These are phyloP conservation scores for Diplodia scrobiculata DNA, from an alignment of 2,329 filamentous ascomycete genomes.

Conservation along the genomic window DNA sequence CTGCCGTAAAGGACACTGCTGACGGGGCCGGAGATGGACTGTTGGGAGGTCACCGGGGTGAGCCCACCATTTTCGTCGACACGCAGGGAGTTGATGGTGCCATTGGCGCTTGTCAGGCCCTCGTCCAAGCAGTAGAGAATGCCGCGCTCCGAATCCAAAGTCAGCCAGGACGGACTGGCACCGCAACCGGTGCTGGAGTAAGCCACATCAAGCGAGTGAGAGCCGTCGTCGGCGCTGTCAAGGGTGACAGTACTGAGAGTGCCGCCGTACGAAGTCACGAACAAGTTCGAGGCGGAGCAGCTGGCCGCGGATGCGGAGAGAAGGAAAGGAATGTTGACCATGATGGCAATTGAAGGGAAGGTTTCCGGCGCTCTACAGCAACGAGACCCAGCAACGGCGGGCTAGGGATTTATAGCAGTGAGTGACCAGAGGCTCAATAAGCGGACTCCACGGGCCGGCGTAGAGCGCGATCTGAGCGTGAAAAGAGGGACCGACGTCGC, in stretches of 20 bases:
- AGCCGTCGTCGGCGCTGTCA: conserved; percentile 42
- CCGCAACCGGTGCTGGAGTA: conserved; percentile 36
- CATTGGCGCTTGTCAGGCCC: conserved; percentile 53
- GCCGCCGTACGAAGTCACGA: conserved; percentile 51
- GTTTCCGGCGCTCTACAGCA: neutral
- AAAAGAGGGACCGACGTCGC: conserved; percentile 18
- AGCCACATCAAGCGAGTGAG: conserved; percentile 47
- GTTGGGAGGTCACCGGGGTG: conserved; percentile 39
- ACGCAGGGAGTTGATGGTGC: conserved; percentile 46
- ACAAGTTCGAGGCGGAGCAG: conserved; percentile 40
- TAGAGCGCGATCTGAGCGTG: neutral
- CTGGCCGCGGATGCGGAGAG: conserved; percentile 11
- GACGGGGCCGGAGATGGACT: conserved; percentile 47
- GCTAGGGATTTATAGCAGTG: conserved; percentile 10
- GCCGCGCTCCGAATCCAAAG: conserved; percentile 54
- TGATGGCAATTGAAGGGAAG: neutral
- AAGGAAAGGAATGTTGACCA: conserved; percentile 21
- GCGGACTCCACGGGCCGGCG: conserved; percentile 7
- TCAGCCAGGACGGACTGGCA: conserved; percentile 62
- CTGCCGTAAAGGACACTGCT: conserved; percentile 47
- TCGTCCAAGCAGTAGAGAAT: conserved; percentile 65
- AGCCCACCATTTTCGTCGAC: conserved; percentile 47
- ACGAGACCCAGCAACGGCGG: neutral
- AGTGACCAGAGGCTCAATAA: neutral
- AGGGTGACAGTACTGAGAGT: conserved; percentile 48